Conservation (phyloP, 1,284 basidiomycete genomes). For the Coniferiporia weirii region DNA sequence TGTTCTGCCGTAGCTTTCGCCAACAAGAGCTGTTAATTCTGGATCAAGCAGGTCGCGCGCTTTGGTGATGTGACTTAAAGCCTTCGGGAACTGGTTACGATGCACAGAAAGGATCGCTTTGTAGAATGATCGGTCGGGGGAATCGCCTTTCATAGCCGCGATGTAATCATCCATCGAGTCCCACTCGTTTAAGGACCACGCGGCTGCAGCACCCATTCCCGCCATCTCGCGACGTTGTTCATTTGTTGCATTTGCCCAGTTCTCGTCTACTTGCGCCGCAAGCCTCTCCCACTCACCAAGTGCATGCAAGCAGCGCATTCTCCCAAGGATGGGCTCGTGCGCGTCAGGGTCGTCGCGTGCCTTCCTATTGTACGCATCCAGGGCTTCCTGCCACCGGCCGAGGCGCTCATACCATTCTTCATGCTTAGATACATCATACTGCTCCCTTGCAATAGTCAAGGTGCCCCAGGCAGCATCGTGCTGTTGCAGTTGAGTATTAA, state of each 20-base stretch:
- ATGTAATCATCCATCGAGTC: slow-evolving; percentile 99
- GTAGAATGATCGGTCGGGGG: slow-evolving; percentile 94
- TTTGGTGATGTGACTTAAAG: slow-evolving; percentile 85
- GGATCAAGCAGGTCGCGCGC: slow-evolving; percentile 94
- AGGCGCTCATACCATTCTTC: slow-evolving; percentile 99
- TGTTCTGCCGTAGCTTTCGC: slow-evolving; percentile 93
- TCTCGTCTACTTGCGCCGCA: slow-evolving; percentile 81
- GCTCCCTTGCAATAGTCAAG: slow-evolving; percentile 80
- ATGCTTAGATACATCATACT: slow-evolving; percentile 82
- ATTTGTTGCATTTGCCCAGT: slow-evolving; percentile 80
- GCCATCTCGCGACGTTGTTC: slow-evolving; percentile 92
- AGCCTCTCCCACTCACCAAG: slow-evolving; percentile 97
- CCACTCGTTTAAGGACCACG: slow-evolving; percentile 97
- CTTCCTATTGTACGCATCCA: slow-evolving; percentile 83
- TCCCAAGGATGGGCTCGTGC: slow-evolving; percentile 76
- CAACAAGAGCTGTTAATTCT: slow-evolving; percentile 88
- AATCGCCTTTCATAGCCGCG: slow-evolving; percentile 88
- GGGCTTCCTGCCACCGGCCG: slow-evolving; percentile 94
- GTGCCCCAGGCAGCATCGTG: slow-evolving; percentile 96
- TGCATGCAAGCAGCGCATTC: slow-evolving; percentile 95
- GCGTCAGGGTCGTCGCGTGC: slow-evolving; percentile 63
- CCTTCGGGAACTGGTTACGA: slow-evolving; percentile 92
- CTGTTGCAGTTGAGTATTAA: slow-evolving; percentile 97
- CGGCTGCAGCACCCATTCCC: slow-evolving; percentile 94
- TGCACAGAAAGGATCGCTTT: slow-evolving; percentile 94